phyloP scores from a whole-genome alignment of 2,329 filamentous ascomycete species.

The Arthrobotrys conoides region DNA sequence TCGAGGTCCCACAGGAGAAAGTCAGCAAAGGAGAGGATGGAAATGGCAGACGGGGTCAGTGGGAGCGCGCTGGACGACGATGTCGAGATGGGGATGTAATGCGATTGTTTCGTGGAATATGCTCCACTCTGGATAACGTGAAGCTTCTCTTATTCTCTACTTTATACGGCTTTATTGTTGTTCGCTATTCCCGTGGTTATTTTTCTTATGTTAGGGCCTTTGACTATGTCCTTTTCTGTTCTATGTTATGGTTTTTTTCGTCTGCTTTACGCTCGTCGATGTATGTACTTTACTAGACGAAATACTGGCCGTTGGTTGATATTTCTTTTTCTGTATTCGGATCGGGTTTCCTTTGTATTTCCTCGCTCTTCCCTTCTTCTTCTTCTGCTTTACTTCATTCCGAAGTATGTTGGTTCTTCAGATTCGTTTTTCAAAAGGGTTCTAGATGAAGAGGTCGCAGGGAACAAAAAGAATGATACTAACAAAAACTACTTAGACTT shows the following conservation, averaged over 20 bases:
- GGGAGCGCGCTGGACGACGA: slow-evolving; percentile 49
- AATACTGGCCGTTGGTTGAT: slow-evolving; percentile 7
- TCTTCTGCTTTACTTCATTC: background rate
- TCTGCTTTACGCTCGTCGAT: background rate
- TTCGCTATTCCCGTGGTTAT: background rate
- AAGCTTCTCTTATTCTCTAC: slow-evolving; percentile 17
- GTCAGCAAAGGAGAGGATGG: slow-evolving; percentile 77
- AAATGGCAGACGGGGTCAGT: slow-evolving; percentile 74
- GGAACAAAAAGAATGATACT: background rate
- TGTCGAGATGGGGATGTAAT: slow-evolving; percentile 53
- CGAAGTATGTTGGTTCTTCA: background rate
- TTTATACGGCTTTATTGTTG: background rate
- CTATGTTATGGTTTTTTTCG: background rate
- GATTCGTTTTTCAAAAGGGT: background rate
- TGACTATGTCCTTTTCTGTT: slow-evolving; percentile 1
- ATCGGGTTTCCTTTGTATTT: background rate
- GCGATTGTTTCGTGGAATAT: background rate
- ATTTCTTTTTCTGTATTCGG: background rate
- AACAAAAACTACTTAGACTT: slow-evolving; percentile 11
- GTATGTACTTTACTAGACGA: slow-evolving; percentile 22
- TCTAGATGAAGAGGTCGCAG: slow-evolving; percentile 1
- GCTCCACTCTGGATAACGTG: slow-evolving; percentile 12
- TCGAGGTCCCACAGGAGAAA: slow-evolving; percentile 67
- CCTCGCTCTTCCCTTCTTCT: background rate
- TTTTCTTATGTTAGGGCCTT: slow-evolving; percentile 2